phyloP scores from a whole-genome alignment of 2,329 filamentous ascomycete species.

The Xylaria sp. region DNA sequence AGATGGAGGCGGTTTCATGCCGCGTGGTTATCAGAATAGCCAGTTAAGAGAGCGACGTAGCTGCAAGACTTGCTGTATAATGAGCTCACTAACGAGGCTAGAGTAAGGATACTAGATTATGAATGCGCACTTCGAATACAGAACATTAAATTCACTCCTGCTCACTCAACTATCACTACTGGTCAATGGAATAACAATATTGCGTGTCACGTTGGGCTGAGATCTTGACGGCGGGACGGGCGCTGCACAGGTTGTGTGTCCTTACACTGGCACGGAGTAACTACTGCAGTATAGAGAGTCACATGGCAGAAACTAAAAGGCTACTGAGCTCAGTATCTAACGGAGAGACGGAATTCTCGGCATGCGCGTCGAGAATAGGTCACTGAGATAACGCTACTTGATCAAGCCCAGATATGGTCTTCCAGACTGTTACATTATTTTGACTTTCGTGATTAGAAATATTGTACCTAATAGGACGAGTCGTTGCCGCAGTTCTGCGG shows the following conservation, averaged over 20 bases:
- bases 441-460: neutral
- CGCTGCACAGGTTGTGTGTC: too few species aligned
- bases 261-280: neutral
- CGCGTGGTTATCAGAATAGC: slow-evolving; percentile 11
- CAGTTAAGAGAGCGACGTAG: neutral
- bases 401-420: neutral
- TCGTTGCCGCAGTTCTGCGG: neutral
- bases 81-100: too few species aligned
- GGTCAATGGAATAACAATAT: too few species aligned
- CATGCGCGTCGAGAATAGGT: neutral
- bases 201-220: too few species aligned
- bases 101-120: too few species aligned
- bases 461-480: neutral
- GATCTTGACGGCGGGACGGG: too few species aligned
- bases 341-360: neutral
- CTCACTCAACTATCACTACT: too few species aligned
- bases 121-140: too few species aligned
- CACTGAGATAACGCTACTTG: neutral
- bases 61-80: neutral
- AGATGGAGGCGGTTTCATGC: neutral
- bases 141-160: too few species aligned
- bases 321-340: neutral
- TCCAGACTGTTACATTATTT: neutral
- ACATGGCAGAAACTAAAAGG: neutral
- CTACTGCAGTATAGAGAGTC: neutral